These are phyloP conservation scores for Microsporum audouinii DNA, from an alignment of 2,329 filamentous ascomycete genomes.

Conservation along the genomic window DNA sequence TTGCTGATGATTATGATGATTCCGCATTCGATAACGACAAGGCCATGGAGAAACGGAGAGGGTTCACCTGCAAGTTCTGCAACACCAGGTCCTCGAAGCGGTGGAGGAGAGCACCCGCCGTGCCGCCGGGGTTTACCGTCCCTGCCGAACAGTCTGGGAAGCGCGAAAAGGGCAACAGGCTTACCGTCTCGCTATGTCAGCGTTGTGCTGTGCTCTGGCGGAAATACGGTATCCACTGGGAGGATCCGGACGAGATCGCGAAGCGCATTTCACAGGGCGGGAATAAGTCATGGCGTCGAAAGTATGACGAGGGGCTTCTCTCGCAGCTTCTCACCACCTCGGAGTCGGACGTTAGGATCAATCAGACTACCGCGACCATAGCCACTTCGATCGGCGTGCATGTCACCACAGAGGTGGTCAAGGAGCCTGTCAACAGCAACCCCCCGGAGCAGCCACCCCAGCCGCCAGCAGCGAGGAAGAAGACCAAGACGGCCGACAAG, in stretches of 20 bases:
- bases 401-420: slow-evolving; percentile 24
- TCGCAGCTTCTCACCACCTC: slow-evolving; percentile 36
- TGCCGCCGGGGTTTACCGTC: slow-evolving; percentile 58
- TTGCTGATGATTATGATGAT: slow-evolving; percentile 85
- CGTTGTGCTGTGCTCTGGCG: slow-evolving; percentile 90
- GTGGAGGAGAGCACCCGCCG: slow-evolving; percentile 81
- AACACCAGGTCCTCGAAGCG: slow-evolving; percentile 65
- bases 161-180: slow-evolving; percentile 66
- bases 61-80: slow-evolving; percentile 93
- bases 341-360: slow-evolving; percentile 36
- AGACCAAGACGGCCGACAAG: slow-evolving; percentile 43
- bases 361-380: slow-evolving; percentile 32
- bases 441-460: slow-evolving; percentile 7
- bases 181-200: slow-evolving; percentile 73
- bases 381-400: slow-evolving; percentile 34
- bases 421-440: slow-evolving; percentile 17
- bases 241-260: slow-evolving; percentile 79
- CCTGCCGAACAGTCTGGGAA: slow-evolving; percentile 49
- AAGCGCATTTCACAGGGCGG: slow-evolving; percentile 75
- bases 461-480: slow-evolving; percentile 48
- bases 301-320: slow-evolving; percentile 76
- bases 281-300: slow-evolving; percentile 73
- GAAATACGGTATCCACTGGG: slow-evolving; percentile 90
- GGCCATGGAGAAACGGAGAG: slow-evolving; percentile 63
- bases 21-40: slow-evolving; percentile 91